Evolutionary conservation across 2,329 filamentous ascomycete genomes (phyloP), one percentile per base, ranked within the genome.

Genomic region (Stachybotrys chlorohalonatus): DNA sequence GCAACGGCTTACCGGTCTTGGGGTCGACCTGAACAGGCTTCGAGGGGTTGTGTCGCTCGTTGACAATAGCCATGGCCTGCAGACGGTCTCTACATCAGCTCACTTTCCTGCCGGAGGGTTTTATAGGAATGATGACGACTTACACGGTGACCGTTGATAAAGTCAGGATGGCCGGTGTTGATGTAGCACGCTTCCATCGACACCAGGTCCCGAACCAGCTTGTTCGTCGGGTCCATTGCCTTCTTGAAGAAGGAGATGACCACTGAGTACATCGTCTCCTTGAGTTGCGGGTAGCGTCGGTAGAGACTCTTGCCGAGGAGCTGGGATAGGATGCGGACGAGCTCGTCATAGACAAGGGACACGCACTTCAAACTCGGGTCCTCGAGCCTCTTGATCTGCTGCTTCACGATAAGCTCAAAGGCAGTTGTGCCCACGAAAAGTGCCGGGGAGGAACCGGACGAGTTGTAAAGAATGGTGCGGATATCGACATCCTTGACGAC

Each of bases 401-500:
- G 90, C 81, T 97, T 99, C 62, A 97, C 93, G 63, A 99, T 96
- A 61, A 96, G 79, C 73, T 99, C 94, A 65, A 99, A 99, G n/a
- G 94, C 94, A 7, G 90, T 95, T 7, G 94, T 97, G 54, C 94
- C 94, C 32, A 99, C 94, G 67, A 99, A 99, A 7, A 99, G 83
- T 2, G 94, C 93, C 0, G 94, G 94, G 1, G 93, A 96, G 32
- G 94, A 94, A 68, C 94, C 94, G n/a, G 94, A 97, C 30, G 94
- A 97, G 82, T 99, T 99, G 83, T 95, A 95, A 8, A 99, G 82
- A 58, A 96, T 93, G 30, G 90, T 97, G 63, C 95, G 87, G 64
- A 99, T 99, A 67, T 99, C 94, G 57, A 93, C 86, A 70, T 99
- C 94, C 77, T 97, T 99, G 71, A 97, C 91, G 60, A 92, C 82